Base-by-base conservation (phyloP, 192 early-diverging fungal species). In the Thoreauomyces humboldtii region DNA sequence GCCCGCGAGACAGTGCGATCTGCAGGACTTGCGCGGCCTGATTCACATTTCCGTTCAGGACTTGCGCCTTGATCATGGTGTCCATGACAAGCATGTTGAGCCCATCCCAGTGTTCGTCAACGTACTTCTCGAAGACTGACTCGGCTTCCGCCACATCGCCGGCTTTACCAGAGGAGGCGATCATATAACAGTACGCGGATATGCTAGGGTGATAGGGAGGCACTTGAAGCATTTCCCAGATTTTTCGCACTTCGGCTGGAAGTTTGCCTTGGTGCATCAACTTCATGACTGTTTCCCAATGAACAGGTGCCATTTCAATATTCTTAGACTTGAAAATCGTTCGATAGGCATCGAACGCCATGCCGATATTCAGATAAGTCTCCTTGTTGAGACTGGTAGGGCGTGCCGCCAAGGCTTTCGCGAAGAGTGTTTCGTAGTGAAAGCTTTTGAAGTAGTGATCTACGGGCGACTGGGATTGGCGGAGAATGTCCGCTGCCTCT, bases 121-220 rank as follows among this genome's bases (percentile, higher is more conserved):
- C 55, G 33, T 57, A 57, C 9, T 57, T 15, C 35, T 57, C 55
- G 38, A 57, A 57, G n/a, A 57, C 34, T 2, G 31, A 15, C 19
- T 57, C 55, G 6, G 55, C 55, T 14, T 17, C 27, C 27, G 25
- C 32, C 4, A 52, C 50, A 15, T 52, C 50, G 25, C 50, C 50
- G 7, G 17, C 19, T 5, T 29, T 15, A 27, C 50, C 50, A 52
- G 32, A 31, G 2, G 7, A 15, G 29, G 29, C 5, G 5, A 52
- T 52, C 5, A 52, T 17, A 5, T 52, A 22, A 3, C 4, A 6
- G 50, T 24, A 29, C n/a, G n/a, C n/a, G n/a, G n/a, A n/a, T n/a
- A n/a, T n/a, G n/a, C n/a, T n/a, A n/a, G n/a, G n/a, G n/a, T n/a
- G n/a, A n/a, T n/a, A n/a, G n/a, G n/a, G n/a, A n/a, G n/a, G n/a